Conservation (phyloP, 2,329 filamentous ascomycete species). For the Talaromyces albobiverticillius region DNA sequence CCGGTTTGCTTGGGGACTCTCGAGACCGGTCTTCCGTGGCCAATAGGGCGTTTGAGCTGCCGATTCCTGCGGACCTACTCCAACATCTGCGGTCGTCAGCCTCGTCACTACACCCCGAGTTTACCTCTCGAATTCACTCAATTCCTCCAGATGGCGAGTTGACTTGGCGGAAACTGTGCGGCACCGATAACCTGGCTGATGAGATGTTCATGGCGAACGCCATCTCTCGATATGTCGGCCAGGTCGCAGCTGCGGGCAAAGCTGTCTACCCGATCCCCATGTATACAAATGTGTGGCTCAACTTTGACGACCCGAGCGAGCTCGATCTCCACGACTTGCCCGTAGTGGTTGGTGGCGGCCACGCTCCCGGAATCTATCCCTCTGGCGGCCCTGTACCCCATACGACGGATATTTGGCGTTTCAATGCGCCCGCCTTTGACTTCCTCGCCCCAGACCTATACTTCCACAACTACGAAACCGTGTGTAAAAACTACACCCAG, state of each 20-base stretch:
- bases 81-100: conserved; percentile 24
- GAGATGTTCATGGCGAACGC: conserved; percentile 51
- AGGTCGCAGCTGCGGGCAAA: conserved; percentile 43
- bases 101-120: conserved; percentile 20
- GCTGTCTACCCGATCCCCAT: conserved; percentile 41
- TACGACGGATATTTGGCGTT: conserved; percentile 46
- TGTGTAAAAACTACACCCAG: conserved; percentile 43
- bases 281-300: conserved; percentile 50
- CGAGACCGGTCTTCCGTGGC: conserved; percentile 45
- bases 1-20: conserved; percentile 52
- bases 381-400: conserved; percentile 45
- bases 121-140: conserved; percentile 23
- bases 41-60: conserved; percentile 38
- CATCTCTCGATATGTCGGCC: conserved; percentile 41
- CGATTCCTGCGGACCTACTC: conserved; percentile 37
- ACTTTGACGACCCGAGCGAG: conserved; percentile 34
- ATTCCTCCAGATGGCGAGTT: conserved; percentile 12
- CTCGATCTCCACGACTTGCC: conserved; percentile 31
- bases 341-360: conserved; percentile 42
- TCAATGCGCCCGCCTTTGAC: conserved; percentile 43
- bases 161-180: conserved; percentile 41
- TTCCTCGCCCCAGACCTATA: conserved; percentile 50
- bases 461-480: conserved; percentile 41
- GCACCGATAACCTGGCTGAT: conserved; percentile 35
- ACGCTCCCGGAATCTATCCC: conserved; percentile 44